Conservation (phyloP, 805 yeast species). For the Wickerhamomyces strasburgensis region DNA sequence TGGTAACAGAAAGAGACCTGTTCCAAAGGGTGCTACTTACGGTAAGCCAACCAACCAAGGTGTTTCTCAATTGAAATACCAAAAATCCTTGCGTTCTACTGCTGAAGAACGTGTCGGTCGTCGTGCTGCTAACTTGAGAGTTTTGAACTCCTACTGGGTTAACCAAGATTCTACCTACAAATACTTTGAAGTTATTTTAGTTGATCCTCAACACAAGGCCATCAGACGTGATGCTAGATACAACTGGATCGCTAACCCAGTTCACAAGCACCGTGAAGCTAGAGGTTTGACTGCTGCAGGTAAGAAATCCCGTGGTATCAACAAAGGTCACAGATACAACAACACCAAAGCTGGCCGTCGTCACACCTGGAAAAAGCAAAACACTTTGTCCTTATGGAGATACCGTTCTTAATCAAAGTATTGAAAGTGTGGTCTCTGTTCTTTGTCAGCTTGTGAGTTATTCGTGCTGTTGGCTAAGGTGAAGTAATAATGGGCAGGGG, state of each 20-base stretch:
- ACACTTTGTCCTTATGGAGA: constrained; percentile 99
- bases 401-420: constrained; percentile 55
- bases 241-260: constrained; percentile 99
- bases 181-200: constrained; percentile 96
- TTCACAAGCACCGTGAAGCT: constrained; percentile 99
- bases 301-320: constrained; percentile 99
- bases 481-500: too few species aligned
- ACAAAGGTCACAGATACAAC: constrained; percentile 99
- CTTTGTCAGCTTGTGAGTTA: too few species aligned
- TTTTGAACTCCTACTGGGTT: constrained; percentile 99
- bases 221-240: constrained; percentile 97
- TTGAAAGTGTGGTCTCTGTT: too few species aligned
- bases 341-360: constrained; percentile 98
- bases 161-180: constrained; percentile 99
- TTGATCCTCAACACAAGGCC: constrained; percentile 97
- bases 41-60: constrained; percentile 99
- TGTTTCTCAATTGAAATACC: constrained; percentile 98
- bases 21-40: constrained; percentile 99
- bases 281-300: constrained; percentile 99
- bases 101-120: constrained; percentile 99
- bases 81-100: constrained; percentile 94
- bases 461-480: too few species aligned
- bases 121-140: constrained; percentile 98
- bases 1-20: constrained; percentile 99
- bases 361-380: constrained; percentile 99